Evolutionary conservation across 1,284 basidiomycete genomes (phyloP).

Genomic region (Albatrellus sp.): DNA sequence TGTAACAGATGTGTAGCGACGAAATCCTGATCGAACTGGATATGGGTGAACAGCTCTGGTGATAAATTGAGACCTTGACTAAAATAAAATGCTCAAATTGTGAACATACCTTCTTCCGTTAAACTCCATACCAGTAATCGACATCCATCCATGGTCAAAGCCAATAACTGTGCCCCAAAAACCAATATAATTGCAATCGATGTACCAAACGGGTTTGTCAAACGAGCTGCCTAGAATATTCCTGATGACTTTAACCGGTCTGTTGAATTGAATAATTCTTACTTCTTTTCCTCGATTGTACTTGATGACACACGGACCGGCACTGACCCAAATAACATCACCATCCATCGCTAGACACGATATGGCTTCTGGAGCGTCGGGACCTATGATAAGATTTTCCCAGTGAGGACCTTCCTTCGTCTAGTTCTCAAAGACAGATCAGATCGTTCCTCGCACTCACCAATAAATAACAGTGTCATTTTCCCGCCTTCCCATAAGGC

Average conservation of each 20-base stretch:
- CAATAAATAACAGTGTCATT: slow-evolving; percentile 89
- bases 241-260: slow-evolving; percentile 7
- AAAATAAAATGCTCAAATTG: background rate
- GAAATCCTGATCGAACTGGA: slow-evolving; percentile 72
- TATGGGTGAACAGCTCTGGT: slow-evolving; percentile 44
- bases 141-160: slow-evolving; percentile 72
- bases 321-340: slow-evolving; percentile 76
- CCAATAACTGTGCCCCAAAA: slow-evolving; percentile 73
- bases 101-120: slow-evolving; percentile 37
- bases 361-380: slow-evolving; percentile 67
- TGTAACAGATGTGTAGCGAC: slow-evolving; percentile 80
- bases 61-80: slow-evolving; percentile 1
- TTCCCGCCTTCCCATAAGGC: slow-evolving; percentile 93
- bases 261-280: slow-evolving; percentile 10
- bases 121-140: slow-evolving; percentile 76
- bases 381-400: slow-evolving; percentile 36
- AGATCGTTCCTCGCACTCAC: slow-evolving; percentile 35
- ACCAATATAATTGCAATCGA: slow-evolving; percentile 52
- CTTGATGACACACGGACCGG: slow-evolving; percentile 62
- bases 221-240: slow-evolving; percentile 29
- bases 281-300: slow-evolving; percentile 86
- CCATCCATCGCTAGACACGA: slow-evolving; percentile 73
- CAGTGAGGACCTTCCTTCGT: background rate
- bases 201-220: slow-evolving; percentile 53
- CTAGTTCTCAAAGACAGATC: background rate